Conservation (phyloP, 192 early-diverging fungal species). For the Gamsiella multidivaricata region DNA sequence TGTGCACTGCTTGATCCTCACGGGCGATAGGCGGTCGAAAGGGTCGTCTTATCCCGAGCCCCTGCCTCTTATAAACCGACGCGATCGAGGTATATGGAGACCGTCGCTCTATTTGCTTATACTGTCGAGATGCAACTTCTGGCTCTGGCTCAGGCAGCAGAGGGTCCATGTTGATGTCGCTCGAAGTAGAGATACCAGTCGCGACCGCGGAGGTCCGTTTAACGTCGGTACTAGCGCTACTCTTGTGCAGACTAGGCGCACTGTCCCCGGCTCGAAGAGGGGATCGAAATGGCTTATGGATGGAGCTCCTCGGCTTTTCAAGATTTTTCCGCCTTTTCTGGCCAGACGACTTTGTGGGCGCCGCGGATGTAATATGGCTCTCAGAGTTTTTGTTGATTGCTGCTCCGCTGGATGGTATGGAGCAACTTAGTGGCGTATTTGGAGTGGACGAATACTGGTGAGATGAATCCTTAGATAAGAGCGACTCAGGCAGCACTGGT, state of each 20-base stretch:
- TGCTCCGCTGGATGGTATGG: background rate
- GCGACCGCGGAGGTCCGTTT: too few relatives aligned
- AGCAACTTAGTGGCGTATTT: background rate
- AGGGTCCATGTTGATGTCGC: too few relatives aligned
- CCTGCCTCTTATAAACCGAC: background rate
- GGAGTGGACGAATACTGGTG: too few relatives aligned
- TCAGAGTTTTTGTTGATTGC: background rate
- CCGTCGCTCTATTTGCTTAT: background rate
- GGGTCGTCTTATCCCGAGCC: background rate
- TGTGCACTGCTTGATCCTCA: background rate
- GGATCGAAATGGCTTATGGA: constrained; percentile 36
- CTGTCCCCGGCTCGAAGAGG: background rate
- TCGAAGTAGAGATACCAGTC: too few relatives aligned
- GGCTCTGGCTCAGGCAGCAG: too few relatives aligned
- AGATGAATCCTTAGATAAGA: too few relatives aligned
- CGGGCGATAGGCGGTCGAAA: constrained; percentile 20
- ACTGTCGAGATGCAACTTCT: too few relatives aligned
- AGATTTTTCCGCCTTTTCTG: constrained; percentile 1
- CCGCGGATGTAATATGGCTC: background rate
- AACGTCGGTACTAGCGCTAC: background rate
- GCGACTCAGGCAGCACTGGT: background rate
- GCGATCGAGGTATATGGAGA: background rate
- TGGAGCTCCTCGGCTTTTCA: background rate
- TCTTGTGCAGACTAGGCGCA: background rate
- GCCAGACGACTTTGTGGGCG: background rate